phyloP scores from a whole-genome alignment of 2,329 filamentous ascomycete species.

The Trichoderma breve region DNA sequence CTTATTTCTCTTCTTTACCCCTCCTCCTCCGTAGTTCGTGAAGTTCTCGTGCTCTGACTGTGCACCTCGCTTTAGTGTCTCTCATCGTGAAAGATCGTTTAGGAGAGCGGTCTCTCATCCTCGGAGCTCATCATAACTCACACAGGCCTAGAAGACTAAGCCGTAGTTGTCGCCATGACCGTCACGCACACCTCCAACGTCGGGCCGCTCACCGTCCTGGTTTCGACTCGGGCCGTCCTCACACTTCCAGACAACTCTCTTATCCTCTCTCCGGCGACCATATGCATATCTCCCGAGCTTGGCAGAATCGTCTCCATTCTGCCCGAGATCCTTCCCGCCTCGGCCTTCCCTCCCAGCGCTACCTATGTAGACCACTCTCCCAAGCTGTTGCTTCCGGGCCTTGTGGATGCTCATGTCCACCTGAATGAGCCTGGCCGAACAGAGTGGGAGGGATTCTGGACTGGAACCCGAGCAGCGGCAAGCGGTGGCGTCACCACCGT shows the following conservation, averaged over 20 bases:
- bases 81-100: neutral
- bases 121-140: neutral
- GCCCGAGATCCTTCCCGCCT: conserved; percentile 69
- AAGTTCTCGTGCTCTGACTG: conserved; percentile 4
- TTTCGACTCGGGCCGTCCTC: conserved; percentile 80
- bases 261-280: conserved; percentile 73
- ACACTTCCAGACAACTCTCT: conserved; percentile 63
- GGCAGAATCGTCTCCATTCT: conserved; percentile 82
- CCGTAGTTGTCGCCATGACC: conserved; percentile 31
- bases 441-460: conserved; percentile 98
- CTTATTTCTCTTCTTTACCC: neutral
- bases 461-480: conserved; percentile 87
- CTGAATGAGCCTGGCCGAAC: conserved; percentile 95
- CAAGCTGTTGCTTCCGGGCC: conserved; percentile 78
- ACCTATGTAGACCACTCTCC: conserved; percentile 83
- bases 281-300: conserved; percentile 71
- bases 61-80: neutral
- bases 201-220: conserved; percentile 65
- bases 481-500: conserved; percentile 96
- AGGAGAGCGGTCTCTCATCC: conserved; percentile 3
- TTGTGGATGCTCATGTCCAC: conserved; percentile 97
- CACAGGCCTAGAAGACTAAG: neutral
- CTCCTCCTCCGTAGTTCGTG: neutral
- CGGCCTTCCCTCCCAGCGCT: conserved; percentile 69
- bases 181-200: conserved; percentile 28